Percentiles rank a stretch among this genome's conserved stretches.
Evolutionary conservation across 768 basidiomycete genomes (phyloP).

Genomic region (Amanita rubescens): DNA sequence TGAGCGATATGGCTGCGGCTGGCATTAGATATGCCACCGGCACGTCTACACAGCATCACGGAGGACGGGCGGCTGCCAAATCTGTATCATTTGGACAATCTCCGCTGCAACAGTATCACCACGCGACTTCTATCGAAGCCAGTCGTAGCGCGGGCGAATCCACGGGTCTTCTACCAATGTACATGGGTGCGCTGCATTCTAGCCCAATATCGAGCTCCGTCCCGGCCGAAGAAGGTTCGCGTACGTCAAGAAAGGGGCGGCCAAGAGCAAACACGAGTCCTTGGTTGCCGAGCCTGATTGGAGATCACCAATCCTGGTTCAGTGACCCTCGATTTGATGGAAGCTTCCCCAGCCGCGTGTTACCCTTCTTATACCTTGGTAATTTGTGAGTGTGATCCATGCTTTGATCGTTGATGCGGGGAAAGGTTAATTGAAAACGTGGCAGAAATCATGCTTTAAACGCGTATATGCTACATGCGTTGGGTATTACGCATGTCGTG

Average conservation of each 20-base stretch:
- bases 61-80: conserved; percentile 40
- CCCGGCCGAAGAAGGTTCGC: background rate
- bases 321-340: conserved; percentile 91
- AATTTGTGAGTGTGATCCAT: conserved; percentile 65
- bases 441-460: conserved; percentile 87
- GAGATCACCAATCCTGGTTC: conserved; percentile 90
- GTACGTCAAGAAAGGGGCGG: conserved; percentile 32
- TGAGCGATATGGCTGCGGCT: conserved; percentile 3
- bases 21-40: background rate
- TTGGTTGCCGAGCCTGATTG: conserved; percentile 50
- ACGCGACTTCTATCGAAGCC: background rate
- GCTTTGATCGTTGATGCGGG: conserved; percentile 5
- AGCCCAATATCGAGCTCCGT: background rate
- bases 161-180: background rate
- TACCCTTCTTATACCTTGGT: conserved; percentile 91
- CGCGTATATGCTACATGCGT: conserved; percentile 90
- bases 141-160: background rate
- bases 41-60: conserved; percentile 3
- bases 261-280: conserved; percentile 70
- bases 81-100: conserved; percentile 40
- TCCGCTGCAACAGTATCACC: conserved; percentile 10
- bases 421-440: conserved; percentile 7
- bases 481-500: conserved; percentile 96
- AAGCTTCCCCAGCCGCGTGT: conserved; percentile 88
- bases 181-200: background rate